A percentile compares a stretch with the other conserved stretches of the same genome.
phyloP scores from a whole-genome alignment of 805 yeast species.

The Yarrowia sp. region DNA sequence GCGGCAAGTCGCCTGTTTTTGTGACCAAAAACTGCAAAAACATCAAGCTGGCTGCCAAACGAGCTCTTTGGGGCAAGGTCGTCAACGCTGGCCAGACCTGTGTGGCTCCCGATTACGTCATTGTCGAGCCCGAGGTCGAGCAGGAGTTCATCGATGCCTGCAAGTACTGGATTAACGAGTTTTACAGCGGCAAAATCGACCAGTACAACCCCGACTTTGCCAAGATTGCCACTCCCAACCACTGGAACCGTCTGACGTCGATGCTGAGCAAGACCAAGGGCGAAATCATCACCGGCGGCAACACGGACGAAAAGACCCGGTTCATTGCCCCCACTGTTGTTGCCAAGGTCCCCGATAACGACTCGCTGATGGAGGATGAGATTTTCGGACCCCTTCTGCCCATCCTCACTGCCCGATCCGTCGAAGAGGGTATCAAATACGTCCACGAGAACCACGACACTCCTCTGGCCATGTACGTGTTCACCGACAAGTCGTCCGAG shows the following conservation, averaged over 20 bases:
- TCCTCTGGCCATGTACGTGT: conserved; percentile 76
- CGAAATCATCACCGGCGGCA: conserved; percentile 37
- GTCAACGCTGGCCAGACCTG: conserved; percentile 88
- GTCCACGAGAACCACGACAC: conserved; percentile 56
- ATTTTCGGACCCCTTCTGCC: conserved; percentile 85
- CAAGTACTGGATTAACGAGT: conserved; percentile 42
- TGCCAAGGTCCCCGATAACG: conserved; percentile 58
- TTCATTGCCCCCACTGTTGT: conserved; percentile 71
- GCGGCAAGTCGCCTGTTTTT: conserved; percentile 88
- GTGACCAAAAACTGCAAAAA: conserved; percentile 49
- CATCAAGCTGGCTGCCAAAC: conserved; percentile 45
- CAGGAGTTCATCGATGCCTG: conserved; percentile 48
- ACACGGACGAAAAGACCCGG: conserved; percentile 40
- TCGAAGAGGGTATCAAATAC: conserved; percentile 31
- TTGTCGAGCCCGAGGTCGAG: conserved; percentile 60
- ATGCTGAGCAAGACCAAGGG: conserved; percentile 39
- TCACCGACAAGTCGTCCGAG: conserved; percentile 48
- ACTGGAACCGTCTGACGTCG: conserved; percentile 47
- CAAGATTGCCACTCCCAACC: conserved; percentile 57
- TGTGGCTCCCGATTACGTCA: conserved; percentile 78
- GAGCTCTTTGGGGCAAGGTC: conserved; percentile 76
- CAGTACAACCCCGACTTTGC: conserved; percentile 45
- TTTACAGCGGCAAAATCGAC: conserved; percentile 38
- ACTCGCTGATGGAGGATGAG: conserved; percentile 68
- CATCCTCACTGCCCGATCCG: conserved; percentile 49